Conservation (phyloP, 371 early-diverging fungal genomes). For the Apophysomyces variabilis region DNA sequence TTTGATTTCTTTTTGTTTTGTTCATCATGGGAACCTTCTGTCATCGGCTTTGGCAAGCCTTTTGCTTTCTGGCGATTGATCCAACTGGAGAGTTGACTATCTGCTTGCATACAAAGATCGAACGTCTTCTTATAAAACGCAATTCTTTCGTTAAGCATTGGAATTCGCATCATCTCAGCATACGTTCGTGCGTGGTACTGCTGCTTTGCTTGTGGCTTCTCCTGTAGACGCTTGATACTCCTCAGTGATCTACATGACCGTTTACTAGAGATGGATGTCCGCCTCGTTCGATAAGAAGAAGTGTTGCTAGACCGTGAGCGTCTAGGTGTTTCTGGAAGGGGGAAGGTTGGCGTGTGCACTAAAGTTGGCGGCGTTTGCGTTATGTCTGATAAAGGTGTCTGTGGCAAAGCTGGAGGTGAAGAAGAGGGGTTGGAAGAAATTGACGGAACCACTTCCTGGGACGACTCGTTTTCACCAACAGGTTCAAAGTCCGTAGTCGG, state of each 20-base stretch:
- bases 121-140: constrained; percentile 41
- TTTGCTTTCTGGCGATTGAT: constrained; percentile 21
- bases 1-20: background rate
- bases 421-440: background rate
- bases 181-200: constrained; percentile 36
- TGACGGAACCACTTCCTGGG: background rate
- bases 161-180: constrained; percentile 47
- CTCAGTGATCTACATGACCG: constrained; percentile 1
- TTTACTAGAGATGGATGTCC: constrained; percentile 2
- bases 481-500: background rate
- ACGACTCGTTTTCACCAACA: background rate
- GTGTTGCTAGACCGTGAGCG: constrained; percentile 15
- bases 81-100: constrained; percentile 32
- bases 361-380: too few relatives aligned
- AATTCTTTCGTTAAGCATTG: constrained; percentile 38
- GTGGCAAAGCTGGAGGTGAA: background rate
- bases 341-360: too few relatives aligned
- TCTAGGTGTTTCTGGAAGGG: background rate
- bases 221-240: constrained; percentile 1
- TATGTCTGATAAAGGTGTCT: background rate
- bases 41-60: constrained; percentile 29
- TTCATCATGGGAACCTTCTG: constrained; percentile 23
- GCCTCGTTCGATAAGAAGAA: background rate
- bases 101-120: constrained; percentile 32
- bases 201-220: constrained; percentile 14